phyloP scores from a whole-genome alignment of 441 rosid species.

The Geranium incanum region DNA sequence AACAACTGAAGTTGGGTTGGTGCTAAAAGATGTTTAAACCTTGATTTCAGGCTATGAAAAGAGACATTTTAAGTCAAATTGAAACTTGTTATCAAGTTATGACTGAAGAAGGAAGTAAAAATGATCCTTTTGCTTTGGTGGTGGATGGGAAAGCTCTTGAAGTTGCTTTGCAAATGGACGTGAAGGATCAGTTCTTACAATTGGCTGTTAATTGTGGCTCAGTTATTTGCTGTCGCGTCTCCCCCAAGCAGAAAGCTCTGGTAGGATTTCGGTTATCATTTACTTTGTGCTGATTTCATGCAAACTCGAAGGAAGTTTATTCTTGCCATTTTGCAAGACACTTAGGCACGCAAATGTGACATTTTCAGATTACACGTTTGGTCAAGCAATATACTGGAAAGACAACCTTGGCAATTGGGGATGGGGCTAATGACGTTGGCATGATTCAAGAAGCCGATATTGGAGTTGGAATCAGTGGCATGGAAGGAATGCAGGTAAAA shows the following conservation, averaged over 20 bases:
- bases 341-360: background rate
- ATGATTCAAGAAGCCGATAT: constrained; percentile 98
- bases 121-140: constrained; percentile 58
- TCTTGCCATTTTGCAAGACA: background rate
- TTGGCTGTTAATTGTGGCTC: constrained; percentile 89
- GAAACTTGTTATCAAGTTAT: constrained; percentile 33
- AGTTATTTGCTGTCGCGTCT: constrained; percentile 93
- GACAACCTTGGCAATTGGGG: constrained; percentile 78
- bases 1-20: constrained; percentile 15
- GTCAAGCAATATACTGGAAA: constrained; percentile 60
- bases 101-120: constrained; percentile 46
- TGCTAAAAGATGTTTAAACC: constrained; percentile 16
- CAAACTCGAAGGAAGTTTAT: background rate
- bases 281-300: background rate
- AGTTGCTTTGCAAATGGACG: constrained; percentile 67
- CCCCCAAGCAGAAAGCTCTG: constrained; percentile 96
- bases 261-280: constrained; percentile 33
- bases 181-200: constrained; percentile 61
- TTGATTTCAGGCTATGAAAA: constrained; percentile 40
- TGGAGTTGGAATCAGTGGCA: constrained; percentile 85
- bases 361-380: constrained; percentile 33
- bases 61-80: constrained; percentile 40
- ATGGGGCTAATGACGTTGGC: constrained; percentile 93
- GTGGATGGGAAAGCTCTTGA: constrained; percentile 84
- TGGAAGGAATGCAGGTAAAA: constrained; percentile 89